Percentiles rank a stretch among this genome's conserved stretches.
Evolutionary conservation across 1,284 basidiomycete genomes (phyloP).

Genomic region (Ganoderma sp.): DNA sequence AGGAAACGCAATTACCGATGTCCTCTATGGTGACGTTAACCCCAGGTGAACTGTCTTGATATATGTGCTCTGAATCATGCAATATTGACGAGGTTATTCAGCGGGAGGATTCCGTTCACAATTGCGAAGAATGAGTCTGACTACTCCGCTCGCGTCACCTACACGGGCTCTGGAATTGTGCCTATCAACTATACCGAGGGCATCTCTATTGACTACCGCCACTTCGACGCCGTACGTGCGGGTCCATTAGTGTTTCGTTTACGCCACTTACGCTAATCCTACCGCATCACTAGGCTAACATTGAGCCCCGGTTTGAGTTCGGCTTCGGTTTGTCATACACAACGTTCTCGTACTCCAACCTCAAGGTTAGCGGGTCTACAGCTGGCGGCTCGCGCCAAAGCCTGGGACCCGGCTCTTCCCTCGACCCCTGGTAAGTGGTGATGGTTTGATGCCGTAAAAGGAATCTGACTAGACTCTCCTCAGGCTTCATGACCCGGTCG

Average conservation of each 20-base stretch:
- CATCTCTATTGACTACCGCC: constrained; percentile 76
- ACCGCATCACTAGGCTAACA: constrained; percentile 32
- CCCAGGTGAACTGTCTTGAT: constrained; percentile 36
- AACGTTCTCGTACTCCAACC: constrained; percentile 45
- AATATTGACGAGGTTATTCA: background rate
- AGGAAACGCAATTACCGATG: constrained; percentile 60
- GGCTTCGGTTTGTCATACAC: constrained; percentile 52
- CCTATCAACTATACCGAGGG: constrained; percentile 65
- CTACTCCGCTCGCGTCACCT: constrained; percentile 64
- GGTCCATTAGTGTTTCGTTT: constrained; percentile 11
- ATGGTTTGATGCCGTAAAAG: background rate
- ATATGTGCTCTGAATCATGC: background rate
- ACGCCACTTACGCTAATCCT: background rate
- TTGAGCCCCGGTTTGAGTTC: constrained; percentile 46
- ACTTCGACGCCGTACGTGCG: constrained; percentile 67
- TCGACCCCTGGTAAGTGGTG: constrained; percentile 40
- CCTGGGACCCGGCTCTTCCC: constrained; percentile 37
- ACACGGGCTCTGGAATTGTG: constrained; percentile 39
- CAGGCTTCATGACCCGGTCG: constrained; percentile 42
- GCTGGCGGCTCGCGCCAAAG: constrained; percentile 39
- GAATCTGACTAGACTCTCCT: background rate
- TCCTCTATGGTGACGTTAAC: constrained; percentile 54
- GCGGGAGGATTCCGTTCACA: constrained; percentile 77
- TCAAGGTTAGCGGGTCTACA: constrained; percentile 38
- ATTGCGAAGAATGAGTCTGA: constrained; percentile 71